Evolutionary conservation across 371 early-diverging fungal species (phyloP).

Genomic region (Mortierella polycephala): DNA sequence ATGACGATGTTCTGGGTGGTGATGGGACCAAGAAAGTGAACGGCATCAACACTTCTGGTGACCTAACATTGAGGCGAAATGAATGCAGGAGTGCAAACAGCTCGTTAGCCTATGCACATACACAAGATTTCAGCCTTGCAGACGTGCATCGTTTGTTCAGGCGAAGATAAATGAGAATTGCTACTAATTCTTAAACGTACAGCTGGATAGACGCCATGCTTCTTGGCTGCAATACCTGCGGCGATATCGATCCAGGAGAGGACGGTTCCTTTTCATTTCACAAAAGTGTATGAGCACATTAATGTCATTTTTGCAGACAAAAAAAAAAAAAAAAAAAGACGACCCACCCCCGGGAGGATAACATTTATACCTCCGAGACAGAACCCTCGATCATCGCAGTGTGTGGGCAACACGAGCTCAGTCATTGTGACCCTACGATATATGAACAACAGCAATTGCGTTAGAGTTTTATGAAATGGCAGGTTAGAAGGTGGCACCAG

Average conservation of each 20-base stretch:
- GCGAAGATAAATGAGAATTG: neutral
- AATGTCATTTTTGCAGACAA: neutral
- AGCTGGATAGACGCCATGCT: conserved; percentile 67
- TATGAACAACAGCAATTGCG: too few species aligned
- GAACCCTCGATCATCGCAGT: conserved; percentile 48
- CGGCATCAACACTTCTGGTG: conserved; percentile 71
- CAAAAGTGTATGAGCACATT: neutral
- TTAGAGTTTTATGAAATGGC: too few species aligned
- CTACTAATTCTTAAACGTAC: conserved; percentile 13
- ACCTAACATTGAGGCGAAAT: conserved; percentile 55
- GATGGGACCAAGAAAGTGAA: conserved; percentile 77
- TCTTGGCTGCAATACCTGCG: conserved; percentile 77
- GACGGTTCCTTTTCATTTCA: conserved; percentile 46
- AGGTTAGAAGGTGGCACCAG: too few species aligned
- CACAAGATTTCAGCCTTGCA: too few species aligned
- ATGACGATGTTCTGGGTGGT: conserved; percentile 74
- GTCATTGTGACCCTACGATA: conserved; percentile 49
- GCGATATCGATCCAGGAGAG: conserved; percentile 80
- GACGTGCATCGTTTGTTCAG: too few species aligned
- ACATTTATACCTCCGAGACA: conserved; percentile 42
- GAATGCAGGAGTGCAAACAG: neutral
- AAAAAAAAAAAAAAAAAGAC: neutral
- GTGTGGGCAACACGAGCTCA: conserved; percentile 38
- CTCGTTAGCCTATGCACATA: conserved; percentile 5
- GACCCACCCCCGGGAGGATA: too few species aligned